These are phyloP conservation scores for Cenchrus fungigraminus DNA, from an alignment of 176 grass and related monocot species.

Conservation along the genomic window DNA sequence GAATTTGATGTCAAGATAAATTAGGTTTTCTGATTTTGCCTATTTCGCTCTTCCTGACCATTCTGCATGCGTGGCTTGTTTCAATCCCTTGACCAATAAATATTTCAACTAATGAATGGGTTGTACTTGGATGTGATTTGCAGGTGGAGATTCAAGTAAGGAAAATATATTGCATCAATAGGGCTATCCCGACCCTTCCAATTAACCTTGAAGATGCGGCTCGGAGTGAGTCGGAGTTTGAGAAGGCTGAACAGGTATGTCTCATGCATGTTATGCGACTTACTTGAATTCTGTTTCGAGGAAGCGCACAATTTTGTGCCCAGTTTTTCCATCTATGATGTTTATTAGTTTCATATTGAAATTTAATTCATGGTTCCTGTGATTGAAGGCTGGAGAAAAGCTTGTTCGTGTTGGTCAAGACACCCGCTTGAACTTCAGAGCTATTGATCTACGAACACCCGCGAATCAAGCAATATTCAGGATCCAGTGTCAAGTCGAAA, in stretches of 20 bases:
- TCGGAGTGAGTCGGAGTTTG: slow-evolving; percentile 73
- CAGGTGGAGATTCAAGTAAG: slow-evolving; percentile 89
- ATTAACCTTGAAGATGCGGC: slow-evolving; percentile 88
- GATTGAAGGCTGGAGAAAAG: slow-evolving; percentile 73
- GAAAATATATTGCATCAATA: slow-evolving; percentile 89
- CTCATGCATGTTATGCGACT: no score
- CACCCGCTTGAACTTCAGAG: slow-evolving; percentile 73
- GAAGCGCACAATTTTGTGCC: slow-evolving; percentile 2
- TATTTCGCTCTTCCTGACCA: background rate
- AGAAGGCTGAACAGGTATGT: slow-evolving; percentile 66
- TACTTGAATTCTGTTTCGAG: background rate
- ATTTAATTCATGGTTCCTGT: background rate
- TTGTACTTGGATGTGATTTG: slow-evolving; percentile 20
- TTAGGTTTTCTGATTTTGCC: background rate
- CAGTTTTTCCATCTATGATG: background rate
- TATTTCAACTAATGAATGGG: background rate
- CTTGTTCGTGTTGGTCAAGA: slow-evolving; percentile 90
- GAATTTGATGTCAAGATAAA: background rate
- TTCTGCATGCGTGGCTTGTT: background rate
- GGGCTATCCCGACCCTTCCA: slow-evolving; percentile 70
- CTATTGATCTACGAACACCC: slow-evolving; percentile 72
- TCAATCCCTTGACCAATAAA: background rate
- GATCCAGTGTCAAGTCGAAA: slow-evolving; percentile 1
- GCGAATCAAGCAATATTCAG: slow-evolving; percentile 82
- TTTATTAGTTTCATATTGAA: slow-evolving; percentile 10